A percentile compares a stretch with the other conserved stretches of the same genome.
Evolutionary conservation across 495 filamentous ascomycete genomes (phyloP).

Genomic region (Hypoxylon fuscum): DNA sequence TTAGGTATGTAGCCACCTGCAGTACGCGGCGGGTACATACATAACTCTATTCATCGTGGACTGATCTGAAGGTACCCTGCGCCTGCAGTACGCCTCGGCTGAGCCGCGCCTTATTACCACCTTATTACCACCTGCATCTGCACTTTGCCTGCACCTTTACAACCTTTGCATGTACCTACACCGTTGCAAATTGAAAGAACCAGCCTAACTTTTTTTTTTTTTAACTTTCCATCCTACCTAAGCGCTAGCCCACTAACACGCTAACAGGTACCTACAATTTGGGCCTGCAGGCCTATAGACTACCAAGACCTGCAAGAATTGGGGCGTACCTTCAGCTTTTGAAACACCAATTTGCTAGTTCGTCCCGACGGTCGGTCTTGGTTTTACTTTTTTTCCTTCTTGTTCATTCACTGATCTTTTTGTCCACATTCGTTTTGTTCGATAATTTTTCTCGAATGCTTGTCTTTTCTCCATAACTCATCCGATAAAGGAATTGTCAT

Average conservation of each 20-base stretch:
- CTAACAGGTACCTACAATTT: slow-evolving; percentile 25
- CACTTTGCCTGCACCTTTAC: too few species aligned
- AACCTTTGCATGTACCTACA: too few species aligned
- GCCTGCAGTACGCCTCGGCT: slow-evolving; percentile 33
- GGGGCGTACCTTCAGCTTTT: slow-evolving; percentile 29
- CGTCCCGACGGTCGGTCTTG: slow-evolving; percentile 24
- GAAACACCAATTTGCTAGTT: slow-evolving; percentile 38
- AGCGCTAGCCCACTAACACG: slow-evolving; percentile 19
- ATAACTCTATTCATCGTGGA: background rate
- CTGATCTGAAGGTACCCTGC: slow-evolving; percentile 1
- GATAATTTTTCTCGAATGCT: too few species aligned
- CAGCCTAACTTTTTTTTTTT: background rate
- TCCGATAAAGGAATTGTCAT: background rate
- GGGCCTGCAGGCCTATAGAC: slow-evolving; percentile 12
- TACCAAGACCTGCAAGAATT: slow-evolving; percentile 3
- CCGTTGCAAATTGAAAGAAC: too few species aligned
- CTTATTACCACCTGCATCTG: slow-evolving; percentile 3
- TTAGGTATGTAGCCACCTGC: slow-evolving; percentile 9
- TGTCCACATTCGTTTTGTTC: slow-evolving; percentile 29
- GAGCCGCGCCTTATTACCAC: slow-evolving; percentile 33
- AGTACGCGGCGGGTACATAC: slow-evolving; percentile 12
- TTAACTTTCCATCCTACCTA: background rate
- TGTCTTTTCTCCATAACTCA: slow-evolving; percentile 5
- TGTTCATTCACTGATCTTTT: slow-evolving; percentile 15
- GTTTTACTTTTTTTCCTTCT: slow-evolving; percentile 11